Percentiles rank a stretch among this genome's conserved stretches.
Conservation (phyloP, 2,329 filamentous ascomycete species). For the Fusarium sp. region DNA sequence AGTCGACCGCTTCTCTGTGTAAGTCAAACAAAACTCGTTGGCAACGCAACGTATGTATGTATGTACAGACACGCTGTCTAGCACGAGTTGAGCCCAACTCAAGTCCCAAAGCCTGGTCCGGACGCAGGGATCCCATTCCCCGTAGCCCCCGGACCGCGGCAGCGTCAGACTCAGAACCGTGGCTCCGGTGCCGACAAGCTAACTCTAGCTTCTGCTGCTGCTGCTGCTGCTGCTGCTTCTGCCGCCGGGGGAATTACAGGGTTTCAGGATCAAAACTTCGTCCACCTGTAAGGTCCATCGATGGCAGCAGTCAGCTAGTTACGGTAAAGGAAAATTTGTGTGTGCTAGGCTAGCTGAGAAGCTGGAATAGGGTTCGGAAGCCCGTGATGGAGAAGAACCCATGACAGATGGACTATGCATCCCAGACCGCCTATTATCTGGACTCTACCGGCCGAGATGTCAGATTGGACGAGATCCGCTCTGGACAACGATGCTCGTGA, state of each 20-base stretch:
- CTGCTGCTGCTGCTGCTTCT: not conserved
- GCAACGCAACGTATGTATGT: conserved; percentile 22
- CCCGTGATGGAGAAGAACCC: conserved; percentile 34
- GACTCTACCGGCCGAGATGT: conserved; percentile 36
- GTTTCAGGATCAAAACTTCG: conserved; percentile 33
- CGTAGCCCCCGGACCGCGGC: conserved; percentile 43
- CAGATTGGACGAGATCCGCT: conserved; percentile 34
- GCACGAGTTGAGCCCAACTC: conserved; percentile 16
- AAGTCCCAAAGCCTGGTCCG: conserved; percentile 21
- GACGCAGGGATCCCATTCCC: conserved; percentile 43
- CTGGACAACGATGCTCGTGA: conserved; percentile 25
- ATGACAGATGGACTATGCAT: conserved; percentile 19
- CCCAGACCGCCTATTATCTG: conserved; percentile 18
- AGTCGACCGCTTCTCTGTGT: conserved; percentile 18
- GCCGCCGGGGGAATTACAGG: conserved; percentile 26
- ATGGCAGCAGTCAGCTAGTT: conserved; percentile 11
- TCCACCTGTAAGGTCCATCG: conserved; percentile 29
- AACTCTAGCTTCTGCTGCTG: conserved; percentile 5
- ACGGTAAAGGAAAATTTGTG: conserved; percentile 6
- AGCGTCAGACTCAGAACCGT: conserved; percentile 49
- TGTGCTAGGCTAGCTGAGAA: conserved; percentile 25
- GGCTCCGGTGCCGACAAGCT: conserved; percentile 46
- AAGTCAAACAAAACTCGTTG: conserved; percentile 30
- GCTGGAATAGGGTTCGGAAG: conserved; percentile 40
- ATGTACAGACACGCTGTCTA: conserved; percentile 22